Conservation (phyloP, 129 eudicot species). For the Rutidosis leptorrhynchoides region DNA sequence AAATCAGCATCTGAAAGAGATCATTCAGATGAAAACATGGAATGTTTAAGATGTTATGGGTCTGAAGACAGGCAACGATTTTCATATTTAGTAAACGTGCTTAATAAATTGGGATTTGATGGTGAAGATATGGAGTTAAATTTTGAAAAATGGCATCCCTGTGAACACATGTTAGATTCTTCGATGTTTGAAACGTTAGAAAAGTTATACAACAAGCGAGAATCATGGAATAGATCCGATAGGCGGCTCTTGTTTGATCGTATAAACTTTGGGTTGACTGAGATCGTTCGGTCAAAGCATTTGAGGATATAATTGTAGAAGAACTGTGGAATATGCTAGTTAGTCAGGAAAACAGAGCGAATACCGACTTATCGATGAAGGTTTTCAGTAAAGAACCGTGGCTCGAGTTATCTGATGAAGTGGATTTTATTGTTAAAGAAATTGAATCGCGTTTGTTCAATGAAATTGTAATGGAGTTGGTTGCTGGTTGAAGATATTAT, state of each 20-base stretch:
- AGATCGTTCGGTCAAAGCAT: constrained; percentile 34
- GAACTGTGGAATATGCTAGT: constrained; percentile 59
- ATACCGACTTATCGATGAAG: constrained; percentile 41
- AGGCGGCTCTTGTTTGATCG: constrained; percentile 81
- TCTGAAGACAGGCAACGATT: constrained; percentile 47
- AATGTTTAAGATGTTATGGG: constrained; percentile 25
- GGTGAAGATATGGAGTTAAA: constrained; percentile 24
- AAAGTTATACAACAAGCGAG: constrained; percentile 54
- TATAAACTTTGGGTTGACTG: constrained; percentile 53
- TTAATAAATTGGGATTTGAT: constrained; percentile 45
- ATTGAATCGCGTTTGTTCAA: constrained; percentile 52
- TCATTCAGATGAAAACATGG: constrained; percentile 24
- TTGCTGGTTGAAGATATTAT: constrained; percentile 22
- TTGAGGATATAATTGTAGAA: constrained; percentile 50
- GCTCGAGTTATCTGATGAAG: constrained; percentile 53
- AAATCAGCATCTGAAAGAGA: constrained; percentile 51
- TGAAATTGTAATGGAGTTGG: constrained; percentile 56
- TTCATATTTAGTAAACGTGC: constrained; percentile 62
- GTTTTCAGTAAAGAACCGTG: constrained; percentile 50
- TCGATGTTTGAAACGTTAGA: constrained; percentile 58
- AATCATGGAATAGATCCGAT: constrained; percentile 54
- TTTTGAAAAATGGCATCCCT: constrained; percentile 19
- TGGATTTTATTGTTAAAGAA: constrained; percentile 47
- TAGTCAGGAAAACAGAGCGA: constrained; percentile 42
- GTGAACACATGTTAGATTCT: constrained; percentile 31